Evolutionary conservation across 2,329 filamentous ascomycete species (phyloP).

Genomic region (Calonectria multiphialidica): DNA sequence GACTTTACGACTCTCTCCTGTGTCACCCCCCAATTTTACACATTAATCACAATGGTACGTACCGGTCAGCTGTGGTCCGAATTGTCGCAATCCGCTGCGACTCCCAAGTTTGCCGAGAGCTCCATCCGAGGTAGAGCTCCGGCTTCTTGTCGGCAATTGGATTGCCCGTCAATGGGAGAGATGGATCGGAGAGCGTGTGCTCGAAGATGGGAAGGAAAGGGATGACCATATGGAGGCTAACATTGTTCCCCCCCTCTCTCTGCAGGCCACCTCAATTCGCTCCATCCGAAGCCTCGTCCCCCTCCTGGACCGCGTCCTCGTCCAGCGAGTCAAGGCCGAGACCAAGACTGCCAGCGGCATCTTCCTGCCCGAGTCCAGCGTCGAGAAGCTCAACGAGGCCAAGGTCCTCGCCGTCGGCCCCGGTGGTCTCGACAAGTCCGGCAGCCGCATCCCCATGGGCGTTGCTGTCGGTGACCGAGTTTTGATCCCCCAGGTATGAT

Average conservation of each 20-base stretch:
- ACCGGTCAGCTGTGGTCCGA: neutral
- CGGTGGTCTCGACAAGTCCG: slow-evolving; percentile 87
- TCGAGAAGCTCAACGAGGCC: slow-evolving; percentile 99
- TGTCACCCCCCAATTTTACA: slow-evolving; percentile 11
- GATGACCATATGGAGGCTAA: slow-evolving; percentile 16
- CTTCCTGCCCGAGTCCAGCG: slow-evolving; percentile 95
- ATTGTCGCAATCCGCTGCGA: neutral
- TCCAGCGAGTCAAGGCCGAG: slow-evolving; percentile 98
- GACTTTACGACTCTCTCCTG: slow-evolving; percentile 34
- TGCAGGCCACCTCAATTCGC: slow-evolving; percentile 81
- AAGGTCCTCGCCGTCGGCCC: slow-evolving; percentile 96
- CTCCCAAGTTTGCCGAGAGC: slow-evolving; percentile 5
- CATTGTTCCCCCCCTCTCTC: neutral
- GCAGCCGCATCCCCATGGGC: slow-evolving; percentile 87
- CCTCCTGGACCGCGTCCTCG: slow-evolving; percentile 96
- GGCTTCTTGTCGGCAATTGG: slow-evolving; percentile 39
- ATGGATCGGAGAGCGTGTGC: neutral
- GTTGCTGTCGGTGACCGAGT: slow-evolving; percentile 90
- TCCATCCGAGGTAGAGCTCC: slow-evolving; percentile 14
- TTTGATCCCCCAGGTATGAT: slow-evolving; percentile 87
- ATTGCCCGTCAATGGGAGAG: slow-evolving; percentile 1
- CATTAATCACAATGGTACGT: slow-evolving; percentile 48
- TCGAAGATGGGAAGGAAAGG: neutral
- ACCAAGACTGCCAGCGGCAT: slow-evolving; percentile 96
- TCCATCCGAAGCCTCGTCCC: slow-evolving; percentile 95